Evolutionary conservation across 2,329 filamentous ascomycete species (phyloP), one percentile per base, ranked within the genome.

Genomic region (Pseudovirgaria hyperparasitica): DNA sequence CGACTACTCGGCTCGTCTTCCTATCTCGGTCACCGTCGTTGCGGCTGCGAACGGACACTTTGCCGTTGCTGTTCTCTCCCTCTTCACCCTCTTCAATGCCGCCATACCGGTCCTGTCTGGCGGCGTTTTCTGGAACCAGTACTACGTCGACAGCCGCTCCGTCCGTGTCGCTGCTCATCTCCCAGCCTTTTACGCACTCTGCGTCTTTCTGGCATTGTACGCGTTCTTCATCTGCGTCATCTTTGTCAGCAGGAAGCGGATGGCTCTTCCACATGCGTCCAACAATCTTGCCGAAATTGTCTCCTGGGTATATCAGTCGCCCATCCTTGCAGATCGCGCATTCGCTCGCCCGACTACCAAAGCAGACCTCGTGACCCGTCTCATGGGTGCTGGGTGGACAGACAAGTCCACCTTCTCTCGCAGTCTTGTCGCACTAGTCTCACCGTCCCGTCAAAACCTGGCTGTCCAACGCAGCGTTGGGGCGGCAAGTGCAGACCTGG

Each of bases 231-330:
- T 87, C 26, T 46, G 70, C 22, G 52, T 41, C 26, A 28, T 70
- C 5, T 56, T 82, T 30, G 77, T 77, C 1, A 56, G 61, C 9
- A 67, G 80, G 9, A 56, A 61, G 22, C 60, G 65, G 20, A 71
- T 75, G 38, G 61, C 75, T 22, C 66, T 92, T 2, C 82, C 84
- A 0, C 84, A 92, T 46, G 65, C 66, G 5, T 73, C 81, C 21
- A 70, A 66, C 33, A 82, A 70, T 24, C 63, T 92, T 11, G 79
- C 80, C 2, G 82, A 86, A 47, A 63, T 86, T 13, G 67, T 92
- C 39, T 77, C 73, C 44, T 86, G 87, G 48, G 62, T 87, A 22
- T 73, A 81, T 32, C 75, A 76, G 39, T 76, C 75, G 22, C 76
- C 77, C 14, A 60, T 92, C 11, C 60, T 82, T 2, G 62, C 69